Base-by-base conservation (phyloP, 768 basidiomycete genomes). In the Ephemerocybe angulata region DNA sequence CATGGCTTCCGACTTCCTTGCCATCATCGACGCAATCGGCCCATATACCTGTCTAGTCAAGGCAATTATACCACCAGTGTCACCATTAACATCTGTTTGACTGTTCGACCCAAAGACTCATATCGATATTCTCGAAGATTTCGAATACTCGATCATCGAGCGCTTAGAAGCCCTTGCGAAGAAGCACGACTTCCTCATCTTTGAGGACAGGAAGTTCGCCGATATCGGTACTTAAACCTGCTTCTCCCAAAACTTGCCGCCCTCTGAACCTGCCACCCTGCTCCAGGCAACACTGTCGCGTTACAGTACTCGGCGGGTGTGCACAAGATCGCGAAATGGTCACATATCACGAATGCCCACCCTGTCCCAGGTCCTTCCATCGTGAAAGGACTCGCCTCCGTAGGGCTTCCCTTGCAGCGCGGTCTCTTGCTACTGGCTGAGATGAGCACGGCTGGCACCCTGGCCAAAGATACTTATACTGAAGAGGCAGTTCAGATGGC, bases 161-260 rank as follows among this genome's bases (percentile, higher is more conserved):
- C 76, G 79, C 41, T 77, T 99, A 38, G 79, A 84, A 56, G 76
- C 77, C 31, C 82, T 98, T 6, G 86, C 87, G 64, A 64, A 71
- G 43, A 87, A 89, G 67, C 85, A 97, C 59, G 92, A 97, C 64
- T 99, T 98, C 73, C 70, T 96, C 50, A 94, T 98, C 62, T 99
- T 98, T 62, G 97, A 98, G 74, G 97, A 99, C 75, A 80, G 97
- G 60, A 99, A 99, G 71, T 99, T 99, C 64, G 96, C 97, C 3
- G 97, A 99, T 70, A 98, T 99, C 50, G 96, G 96, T 94, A 13
- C 56, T 7, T 21, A 7, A 13, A 15, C 11, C 42, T 54, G 17
- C 1, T 2, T 21, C 10, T n/a, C 49, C 30, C 37, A 12, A 31
- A 7, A 52, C 31, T 13, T 41, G 13, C 30, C 21, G 2, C 31